Base-by-base conservation (phyloP, 2,329 filamentous ascomycete genomes). In the Fusarium equiseti region DNA sequence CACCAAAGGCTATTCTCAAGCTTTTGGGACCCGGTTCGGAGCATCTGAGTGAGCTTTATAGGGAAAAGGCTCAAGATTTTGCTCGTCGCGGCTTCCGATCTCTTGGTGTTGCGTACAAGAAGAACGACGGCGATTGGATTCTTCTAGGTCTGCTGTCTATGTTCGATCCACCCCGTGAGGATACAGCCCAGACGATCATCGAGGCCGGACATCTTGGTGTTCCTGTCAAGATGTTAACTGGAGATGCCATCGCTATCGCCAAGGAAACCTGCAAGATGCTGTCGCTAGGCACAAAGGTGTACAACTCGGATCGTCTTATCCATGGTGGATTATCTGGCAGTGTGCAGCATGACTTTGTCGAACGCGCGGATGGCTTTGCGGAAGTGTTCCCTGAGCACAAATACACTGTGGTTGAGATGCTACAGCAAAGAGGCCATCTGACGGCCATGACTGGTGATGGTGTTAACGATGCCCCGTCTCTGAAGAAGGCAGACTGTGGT, bases 181-280 rank as follows among this genome's bases (percentile, higher is more conserved):
- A 70, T 13, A 70, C 67, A 0, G 67, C 66, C 0, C 63, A 63
- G 44, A 70, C 67, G 0, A 70, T 70, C 13, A 68, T 70, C 3
- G 67, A 70, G 4, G 67, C 67, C 0, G 62, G 56, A 0, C 63
- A 67, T 9, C 67, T 70, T 0, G 67, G 67, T 8, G 67, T 70
- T 0, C 67, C 67, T 0, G 67, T 70, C 0, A 70, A 70, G 45
- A 70, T 70, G 67, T 3, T 70, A 2, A 70, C 67, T 0, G 67
- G 67, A 68, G 67, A 70, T 16, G 67, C 67, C 0, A 71, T 70
- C 0, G 67, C 67, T 0, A 70, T 70, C 13, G 67, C 67, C 2
- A 70, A 71, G 1, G 67, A 71, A 15, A 70, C 67, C 0, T 70
- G 67, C 27, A 70, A 70, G 5, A 70, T 70, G 67, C 0, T 70